phyloP scores from a whole-genome alignment of 768 basidiomycete genomes.

The Pulveroboletus ravenelii region DNA sequence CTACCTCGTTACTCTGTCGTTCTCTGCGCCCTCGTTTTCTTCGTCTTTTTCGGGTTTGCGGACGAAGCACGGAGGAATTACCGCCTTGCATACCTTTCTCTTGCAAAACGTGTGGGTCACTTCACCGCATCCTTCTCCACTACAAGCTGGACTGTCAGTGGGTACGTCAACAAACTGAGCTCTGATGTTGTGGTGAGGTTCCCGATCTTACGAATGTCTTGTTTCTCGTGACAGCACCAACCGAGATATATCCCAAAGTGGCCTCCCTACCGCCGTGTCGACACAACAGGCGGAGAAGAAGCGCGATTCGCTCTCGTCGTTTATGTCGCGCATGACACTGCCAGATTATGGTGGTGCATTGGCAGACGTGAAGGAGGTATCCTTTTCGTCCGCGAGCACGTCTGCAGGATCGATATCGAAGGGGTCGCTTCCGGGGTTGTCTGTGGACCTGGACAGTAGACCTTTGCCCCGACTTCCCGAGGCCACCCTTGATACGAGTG shows the following conservation, averaged over 20 bases:
- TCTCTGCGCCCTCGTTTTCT: slow-evolving; percentile 56
- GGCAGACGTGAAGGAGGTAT: slow-evolving; percentile 19
- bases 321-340: slow-evolving; percentile 41
- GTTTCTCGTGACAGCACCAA: slow-evolving; percentile 15
- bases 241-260: slow-evolving; percentile 19
- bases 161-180: slow-evolving; percentile 20
- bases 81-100: slow-evolving; percentile 34
- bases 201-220: neutral
- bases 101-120: slow-evolving; percentile 34
- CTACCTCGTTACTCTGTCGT: slow-evolving; percentile 44
- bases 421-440: slow-evolving; percentile 23
- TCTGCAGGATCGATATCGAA: slow-evolving; percentile 22
- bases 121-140: slow-evolving; percentile 20
- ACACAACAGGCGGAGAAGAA: slow-evolving; percentile 42
- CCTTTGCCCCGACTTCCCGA: slow-evolving; percentile 19
- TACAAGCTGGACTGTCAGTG: slow-evolving; percentile 22
- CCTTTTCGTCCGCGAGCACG: slow-evolving; percentile 20
- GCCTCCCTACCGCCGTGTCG: slow-evolving; percentile 32
- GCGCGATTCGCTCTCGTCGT: slow-evolving; percentile 46
- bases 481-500: slow-evolving; percentile 8
- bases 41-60: slow-evolving; percentile 65
- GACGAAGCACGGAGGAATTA: slow-evolving; percentile 63
- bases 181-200: neutral
- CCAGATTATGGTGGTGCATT: slow-evolving; percentile 38
- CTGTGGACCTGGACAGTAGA: slow-evolving; percentile 12